Conservation (phyloP, 2,329 filamentous ascomycete genomes). For the Epichloe amarillans region DNA sequence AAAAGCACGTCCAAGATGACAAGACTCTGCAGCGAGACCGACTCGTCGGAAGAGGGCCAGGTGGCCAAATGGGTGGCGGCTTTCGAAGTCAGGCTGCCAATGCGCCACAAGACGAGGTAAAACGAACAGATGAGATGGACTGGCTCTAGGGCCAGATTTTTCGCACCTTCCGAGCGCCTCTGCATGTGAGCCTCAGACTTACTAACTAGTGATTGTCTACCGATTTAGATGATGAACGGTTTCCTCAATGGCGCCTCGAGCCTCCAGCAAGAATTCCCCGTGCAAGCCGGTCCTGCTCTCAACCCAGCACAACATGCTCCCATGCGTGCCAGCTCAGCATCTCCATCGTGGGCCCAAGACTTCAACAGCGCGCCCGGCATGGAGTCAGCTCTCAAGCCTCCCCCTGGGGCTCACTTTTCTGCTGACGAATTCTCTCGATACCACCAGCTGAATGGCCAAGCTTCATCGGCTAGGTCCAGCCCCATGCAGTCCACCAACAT, state of each 20-base stretch:
- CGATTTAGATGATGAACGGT: conserved; percentile 71
- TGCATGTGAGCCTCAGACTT: neutral
- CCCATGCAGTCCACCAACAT: conserved; percentile 41
- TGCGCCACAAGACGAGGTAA: conserved; percentile 60
- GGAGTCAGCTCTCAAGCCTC: conserved; percentile 55
- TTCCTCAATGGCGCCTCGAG: conserved; percentile 71
- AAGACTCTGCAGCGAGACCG: conserved; percentile 88
- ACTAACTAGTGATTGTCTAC: neutral
- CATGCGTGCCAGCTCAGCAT: conserved; percentile 39
- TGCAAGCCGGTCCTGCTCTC: conserved; percentile 36
- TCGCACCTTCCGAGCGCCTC: too few relatives aligned
- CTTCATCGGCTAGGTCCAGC: conserved; percentile 37
- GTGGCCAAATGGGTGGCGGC: conserved; percentile 57
- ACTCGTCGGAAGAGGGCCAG: conserved; percentile 61
- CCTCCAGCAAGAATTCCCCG: conserved; percentile 40
- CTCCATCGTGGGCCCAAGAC: conserved; percentile 40
- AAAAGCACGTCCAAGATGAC: conserved; percentile 94
- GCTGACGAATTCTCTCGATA: conserved; percentile 81
- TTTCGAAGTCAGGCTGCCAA: conserved; percentile 62
- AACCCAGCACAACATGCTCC: conserved; percentile 36
- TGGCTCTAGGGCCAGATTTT: neutral
- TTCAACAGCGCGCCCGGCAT: conserved; percentile 49
- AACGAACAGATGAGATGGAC: neutral
- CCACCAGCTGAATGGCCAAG: conserved; percentile 55
- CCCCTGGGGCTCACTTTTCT: conserved; percentile 50